A percentile compares a stretch with the other conserved stretches of the same genome.
Evolutionary conservation across 73 alveolate species (phyloP).

Genomic region (Paramecium bursaria): DNA sequence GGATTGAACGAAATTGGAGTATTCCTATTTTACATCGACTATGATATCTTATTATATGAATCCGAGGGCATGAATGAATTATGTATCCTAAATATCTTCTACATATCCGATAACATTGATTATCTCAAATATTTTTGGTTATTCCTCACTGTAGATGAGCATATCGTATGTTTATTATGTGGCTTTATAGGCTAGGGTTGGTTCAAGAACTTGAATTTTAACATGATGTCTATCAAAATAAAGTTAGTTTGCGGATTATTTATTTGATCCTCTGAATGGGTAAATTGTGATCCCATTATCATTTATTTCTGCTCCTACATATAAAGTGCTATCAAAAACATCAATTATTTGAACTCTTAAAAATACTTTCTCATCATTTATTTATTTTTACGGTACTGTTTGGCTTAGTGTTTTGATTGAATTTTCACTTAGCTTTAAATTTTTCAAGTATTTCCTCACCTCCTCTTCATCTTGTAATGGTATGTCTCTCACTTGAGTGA

Average conservation of each 20-base stretch:
- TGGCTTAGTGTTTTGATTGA: background rate
- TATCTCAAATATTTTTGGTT: constrained; percentile 11
- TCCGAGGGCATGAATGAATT: background rate
- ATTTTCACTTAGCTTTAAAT: background rate
- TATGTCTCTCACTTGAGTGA: background rate
- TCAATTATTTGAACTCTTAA: constrained; percentile 2
- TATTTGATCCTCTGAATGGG: background rate
- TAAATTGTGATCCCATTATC: background rate
- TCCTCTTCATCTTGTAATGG: constrained; percentile 1
- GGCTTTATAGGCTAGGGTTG: background rate
- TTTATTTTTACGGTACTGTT: background rate
- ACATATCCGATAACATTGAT: background rate
- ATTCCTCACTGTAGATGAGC: background rate
- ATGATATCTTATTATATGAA: background rate
- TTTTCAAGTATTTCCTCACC: background rate
- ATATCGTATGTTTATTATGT: background rate
- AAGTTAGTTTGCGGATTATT: background rate
- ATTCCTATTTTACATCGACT: background rate
- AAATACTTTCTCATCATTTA: background rate
- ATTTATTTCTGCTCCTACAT: constrained; percentile 21
- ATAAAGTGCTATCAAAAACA: constrained; percentile 2
- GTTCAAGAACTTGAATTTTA: too few relatives aligned
- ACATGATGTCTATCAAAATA: constrained; percentile 31
- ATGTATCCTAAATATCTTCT: background rate
- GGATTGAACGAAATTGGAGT: background rate